These are phyloP conservation scores for Cystofilobasidium bisporidii DNA, from an alignment of 768 basidiomycete species.

Conservation along the genomic window DNA sequence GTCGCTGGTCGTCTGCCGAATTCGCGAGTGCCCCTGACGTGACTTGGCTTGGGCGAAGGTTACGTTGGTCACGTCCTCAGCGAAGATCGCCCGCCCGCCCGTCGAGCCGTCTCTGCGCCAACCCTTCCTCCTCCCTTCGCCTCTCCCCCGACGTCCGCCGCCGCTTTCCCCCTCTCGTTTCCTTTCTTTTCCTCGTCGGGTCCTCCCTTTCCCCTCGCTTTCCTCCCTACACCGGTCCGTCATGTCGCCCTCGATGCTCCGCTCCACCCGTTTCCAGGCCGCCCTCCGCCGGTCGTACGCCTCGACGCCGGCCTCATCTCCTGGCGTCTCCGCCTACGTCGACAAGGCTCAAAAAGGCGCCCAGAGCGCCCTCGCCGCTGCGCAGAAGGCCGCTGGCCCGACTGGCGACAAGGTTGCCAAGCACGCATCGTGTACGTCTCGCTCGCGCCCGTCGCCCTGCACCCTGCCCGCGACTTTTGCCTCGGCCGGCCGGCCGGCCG, in stretches of 20 bases:
- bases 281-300: slow-evolving; percentile 25
- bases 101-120: no score
- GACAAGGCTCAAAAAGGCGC: slow-evolving; percentile 34
- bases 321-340: slow-evolving; percentile 42
- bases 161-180: no score
- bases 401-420: slow-evolving; percentile 37
- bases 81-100: no score
- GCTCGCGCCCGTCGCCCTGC: slow-evolving; percentile 40
- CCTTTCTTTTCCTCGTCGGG: neutral
- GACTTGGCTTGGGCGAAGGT: no score
- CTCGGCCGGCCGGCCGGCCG: no score
- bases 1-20: no score
- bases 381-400: slow-evolving; percentile 35
- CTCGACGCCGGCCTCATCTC: slow-evolving; percentile 42
- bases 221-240: neutral
- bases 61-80: no score
- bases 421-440: slow-evolving; percentile 50
- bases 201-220: neutral
- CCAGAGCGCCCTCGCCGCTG: slow-evolving; percentile 26
- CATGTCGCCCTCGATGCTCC: neutral
- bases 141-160: no score
- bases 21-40: no score
- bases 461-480: no score
- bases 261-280: slow-evolving; percentile 22
- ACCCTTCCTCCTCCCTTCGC: no score